Percentiles rank a stretch among this genome's conserved stretches.
phyloP scores from a whole-genome alignment of 805 yeast species.

The Brettanomyces anomalus region DNA sequence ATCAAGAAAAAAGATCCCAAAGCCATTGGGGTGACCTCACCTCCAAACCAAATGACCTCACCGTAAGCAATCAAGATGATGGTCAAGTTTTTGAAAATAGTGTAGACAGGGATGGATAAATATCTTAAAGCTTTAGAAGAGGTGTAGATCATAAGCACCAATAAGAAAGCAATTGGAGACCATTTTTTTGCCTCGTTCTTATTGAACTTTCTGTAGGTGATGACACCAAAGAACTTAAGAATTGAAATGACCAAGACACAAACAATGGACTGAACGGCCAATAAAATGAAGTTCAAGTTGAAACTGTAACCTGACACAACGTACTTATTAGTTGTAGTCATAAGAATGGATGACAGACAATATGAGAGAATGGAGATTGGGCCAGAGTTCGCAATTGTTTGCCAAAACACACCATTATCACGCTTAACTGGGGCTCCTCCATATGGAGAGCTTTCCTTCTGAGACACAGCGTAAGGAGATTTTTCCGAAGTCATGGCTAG shows the following conservation, averaged over 20 bases:
- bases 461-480: not conserved
- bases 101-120: conserved; percentile 90
- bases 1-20: conserved; percentile 80
- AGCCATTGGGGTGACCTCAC: conserved; percentile 82
- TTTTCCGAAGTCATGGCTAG: conserved; percentile 4
- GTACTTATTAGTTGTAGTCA: conserved; percentile 96
- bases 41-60: conserved; percentile 96
- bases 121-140: conserved; percentile 90
- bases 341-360: conserved; percentile 89
- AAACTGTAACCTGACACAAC: conserved; percentile 70
- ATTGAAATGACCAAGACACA: conserved; percentile 66
- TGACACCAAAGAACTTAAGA: conserved; percentile 66
- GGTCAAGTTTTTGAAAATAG: conserved; percentile 95
- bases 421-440: not conserved
- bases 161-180: conserved; percentile 85
- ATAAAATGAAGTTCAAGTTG: conserved; percentile 77
- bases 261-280: conserved; percentile 82
- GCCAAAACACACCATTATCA: not conserved
- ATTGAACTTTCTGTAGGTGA: conserved; percentile 82
- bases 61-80: conserved; percentile 96
- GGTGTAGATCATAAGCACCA: conserved; percentile 93
- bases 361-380: conserved; percentile 70
- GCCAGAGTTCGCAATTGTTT: conserved; percentile 39
- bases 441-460: not conserved
- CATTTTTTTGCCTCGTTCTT: conserved; percentile 87